Conservation (phyloP, 2,329 filamentous ascomycete genomes). For the Rhexocercosporidium sp. region DNA sequence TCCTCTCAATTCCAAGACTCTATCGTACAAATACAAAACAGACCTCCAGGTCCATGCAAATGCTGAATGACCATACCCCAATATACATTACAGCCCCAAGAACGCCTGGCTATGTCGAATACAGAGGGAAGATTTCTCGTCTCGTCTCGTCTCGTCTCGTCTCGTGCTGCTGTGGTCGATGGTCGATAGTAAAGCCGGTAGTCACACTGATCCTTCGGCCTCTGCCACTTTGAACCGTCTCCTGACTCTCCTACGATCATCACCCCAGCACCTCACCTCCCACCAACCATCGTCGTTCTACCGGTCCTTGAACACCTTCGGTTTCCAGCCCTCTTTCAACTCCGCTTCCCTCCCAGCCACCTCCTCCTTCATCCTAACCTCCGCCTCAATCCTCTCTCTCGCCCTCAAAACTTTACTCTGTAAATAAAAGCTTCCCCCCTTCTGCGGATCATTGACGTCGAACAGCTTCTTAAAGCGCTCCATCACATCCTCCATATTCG, state of each 20-base stretch:
- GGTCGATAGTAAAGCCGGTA: neutral
- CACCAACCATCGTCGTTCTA: constrained; percentile 40
- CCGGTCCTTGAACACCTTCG: constrained; percentile 91
- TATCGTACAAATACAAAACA: constrained; percentile 36
- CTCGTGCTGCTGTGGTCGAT: constrained; percentile 22
- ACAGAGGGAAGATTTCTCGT: constrained; percentile 42
- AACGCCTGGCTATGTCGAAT: constrained; percentile 44
- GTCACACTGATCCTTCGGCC: neutral
- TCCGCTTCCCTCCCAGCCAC: constrained; percentile 78
- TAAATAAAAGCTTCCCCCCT: constrained; percentile 96
- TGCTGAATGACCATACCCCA: constrained; percentile 29
- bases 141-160: constrained; percentile 26
- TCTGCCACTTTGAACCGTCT: neutral
- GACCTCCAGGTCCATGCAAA: constrained; percentile 33
- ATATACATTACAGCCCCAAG: constrained; percentile 37
- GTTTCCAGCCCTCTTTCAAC: constrained; percentile 85
- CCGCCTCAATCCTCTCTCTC: constrained; percentile 88
- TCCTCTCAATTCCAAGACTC: constrained; percentile 26
- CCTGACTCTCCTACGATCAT: neutral
- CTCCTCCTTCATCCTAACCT: constrained; percentile 75
- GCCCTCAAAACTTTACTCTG: constrained; percentile 96
- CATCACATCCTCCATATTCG: constrained; percentile 79
- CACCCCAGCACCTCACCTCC: constrained; percentile 21
- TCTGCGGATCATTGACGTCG: constrained; percentile 91
- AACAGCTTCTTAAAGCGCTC: constrained; percentile 93